A percentile compares a stretch with the other conserved stretches of the same genome.
phyloP scores from a whole-genome alignment of 495 filamentous ascomycete species.

The Tetracladium setigerum region DNA sequence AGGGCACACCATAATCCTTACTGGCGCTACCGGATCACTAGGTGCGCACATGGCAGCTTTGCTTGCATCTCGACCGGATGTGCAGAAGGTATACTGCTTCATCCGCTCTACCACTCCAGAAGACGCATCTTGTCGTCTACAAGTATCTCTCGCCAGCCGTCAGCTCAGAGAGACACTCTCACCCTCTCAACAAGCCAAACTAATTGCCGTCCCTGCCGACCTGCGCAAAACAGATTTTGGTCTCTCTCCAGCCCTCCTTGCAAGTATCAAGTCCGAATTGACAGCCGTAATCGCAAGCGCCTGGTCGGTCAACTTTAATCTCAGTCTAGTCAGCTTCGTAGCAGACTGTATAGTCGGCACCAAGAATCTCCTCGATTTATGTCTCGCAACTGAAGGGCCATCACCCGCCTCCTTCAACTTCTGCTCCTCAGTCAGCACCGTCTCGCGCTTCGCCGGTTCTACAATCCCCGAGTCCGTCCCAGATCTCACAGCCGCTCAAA shows the following conservation, averaged over 20 bases:
- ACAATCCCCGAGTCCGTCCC: slow-evolving; percentile 27
- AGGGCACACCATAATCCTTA: slow-evolving; percentile 29
- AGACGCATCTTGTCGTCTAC: slow-evolving; percentile 14
- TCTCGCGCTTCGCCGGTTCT: slow-evolving; percentile 33
- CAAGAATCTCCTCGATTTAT: slow-evolving; percentile 23
- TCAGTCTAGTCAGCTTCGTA: slow-evolving; percentile 41
- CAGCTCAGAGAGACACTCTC: slow-evolving; percentile 11
- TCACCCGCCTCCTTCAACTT: slow-evolving; percentile 23
- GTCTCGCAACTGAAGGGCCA: not conserved
- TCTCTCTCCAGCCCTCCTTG: slow-evolving; percentile 22
- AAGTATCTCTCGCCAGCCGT: slow-evolving; percentile 14
- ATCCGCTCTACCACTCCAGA: slow-evolving; percentile 28
- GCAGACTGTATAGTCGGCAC: slow-evolving; percentile 46
- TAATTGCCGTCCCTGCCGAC: slow-evolving; percentile 27
- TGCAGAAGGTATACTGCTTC: slow-evolving; percentile 46
- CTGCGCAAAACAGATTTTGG: slow-evolving; percentile 28
- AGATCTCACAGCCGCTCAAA: slow-evolving; percentile 30
- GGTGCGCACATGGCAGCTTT: slow-evolving; percentile 44
- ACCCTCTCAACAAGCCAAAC: slow-evolving; percentile 22
- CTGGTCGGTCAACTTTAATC: slow-evolving; percentile 64
- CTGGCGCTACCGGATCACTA: slow-evolving; percentile 48
- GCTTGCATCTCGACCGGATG: slow-evolving; percentile 30
- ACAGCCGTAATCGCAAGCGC: slow-evolving; percentile 52
- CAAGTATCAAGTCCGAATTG: slow-evolving; percentile 29
- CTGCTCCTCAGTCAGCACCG: slow-evolving; percentile 27